These are phyloP conservation scores for Fusarium nelsonii DNA, from an alignment of 2,329 filamentous ascomycete species.

Conservation along the genomic window DNA sequence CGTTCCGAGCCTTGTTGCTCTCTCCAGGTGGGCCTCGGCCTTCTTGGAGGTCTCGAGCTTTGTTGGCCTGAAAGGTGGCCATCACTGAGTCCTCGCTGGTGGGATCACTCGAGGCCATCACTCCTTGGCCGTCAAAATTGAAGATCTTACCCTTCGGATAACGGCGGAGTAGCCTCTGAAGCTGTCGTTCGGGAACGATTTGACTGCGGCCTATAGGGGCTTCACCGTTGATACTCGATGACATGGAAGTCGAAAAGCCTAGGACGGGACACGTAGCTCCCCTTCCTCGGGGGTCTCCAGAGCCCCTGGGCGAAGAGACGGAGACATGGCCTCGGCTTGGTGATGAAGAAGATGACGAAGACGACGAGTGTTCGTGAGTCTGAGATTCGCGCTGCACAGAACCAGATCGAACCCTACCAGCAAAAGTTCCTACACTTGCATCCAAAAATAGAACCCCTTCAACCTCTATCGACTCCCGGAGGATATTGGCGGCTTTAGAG, in stretches of 20 bases:
- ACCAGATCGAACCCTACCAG: slow-evolving; percentile 10
- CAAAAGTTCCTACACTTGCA: slow-evolving; percentile 48
- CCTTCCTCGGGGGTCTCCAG: slow-evolving; percentile 43
- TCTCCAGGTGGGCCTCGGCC: neutral
- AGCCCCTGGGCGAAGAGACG: slow-evolving; percentile 22
- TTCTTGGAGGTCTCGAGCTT: neutral
- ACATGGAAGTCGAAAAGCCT: slow-evolving; percentile 54
- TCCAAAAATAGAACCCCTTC: slow-evolving; percentile 54
- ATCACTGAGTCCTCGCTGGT: slow-evolving; percentile 45
- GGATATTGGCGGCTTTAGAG: slow-evolving; percentile 59
- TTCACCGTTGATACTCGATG: slow-evolving; percentile 52
- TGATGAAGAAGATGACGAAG: slow-evolving; percentile 28
- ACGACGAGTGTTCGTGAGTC: slow-evolving; percentile 3
- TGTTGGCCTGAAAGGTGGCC: neutral
- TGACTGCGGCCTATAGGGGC: slow-evolving; percentile 1
- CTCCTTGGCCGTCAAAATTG: slow-evolving; percentile 57
- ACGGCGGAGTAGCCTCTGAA: slow-evolving; percentile 44
- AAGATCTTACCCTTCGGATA: slow-evolving; percentile 63
- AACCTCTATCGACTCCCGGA: slow-evolving; percentile 58
- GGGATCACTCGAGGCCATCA: slow-evolving; percentile 50
- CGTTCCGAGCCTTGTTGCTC: neutral
- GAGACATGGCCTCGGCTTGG: neutral
- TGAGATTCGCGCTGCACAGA: neutral
- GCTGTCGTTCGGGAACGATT: slow-evolving; percentile 9
- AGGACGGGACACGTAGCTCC: slow-evolving; percentile 50